phyloP scores from a whole-genome alignment of 1,284 basidiomycete genomes.

The Tylopilus sp. region DNA sequence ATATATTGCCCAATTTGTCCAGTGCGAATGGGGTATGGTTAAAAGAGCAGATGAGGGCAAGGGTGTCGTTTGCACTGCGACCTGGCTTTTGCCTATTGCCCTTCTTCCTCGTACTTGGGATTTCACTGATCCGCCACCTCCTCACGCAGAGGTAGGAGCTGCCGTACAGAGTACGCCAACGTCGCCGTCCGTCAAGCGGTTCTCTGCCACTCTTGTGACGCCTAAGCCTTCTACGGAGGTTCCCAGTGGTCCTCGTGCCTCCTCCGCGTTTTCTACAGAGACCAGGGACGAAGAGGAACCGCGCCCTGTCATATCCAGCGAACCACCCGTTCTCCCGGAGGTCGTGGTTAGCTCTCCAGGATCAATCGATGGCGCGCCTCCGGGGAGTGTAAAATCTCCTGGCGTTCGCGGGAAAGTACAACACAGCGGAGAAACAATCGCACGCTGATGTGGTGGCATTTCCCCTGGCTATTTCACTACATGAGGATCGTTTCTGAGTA shows the following conservation, averaged over 20 bases:
- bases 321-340: constrained; percentile 35
- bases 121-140: constrained; percentile 47
- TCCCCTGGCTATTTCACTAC: not conserved
- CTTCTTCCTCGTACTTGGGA: constrained; percentile 74
- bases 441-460: constrained; percentile 15
- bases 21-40: constrained; percentile 65
- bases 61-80: constrained; percentile 79
- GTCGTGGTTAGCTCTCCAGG: constrained; percentile 35
- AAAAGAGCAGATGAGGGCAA: constrained; percentile 58
- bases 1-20: constrained; percentile 70
- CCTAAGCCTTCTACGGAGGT: constrained; percentile 33
- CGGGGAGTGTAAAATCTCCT: constrained; percentile 14
- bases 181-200: constrained; percentile 24
- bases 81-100: constrained; percentile 77
- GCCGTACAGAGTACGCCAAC: constrained; percentile 22
- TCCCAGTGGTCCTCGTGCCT: constrained; percentile 21
- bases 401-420: constrained; percentile 20
- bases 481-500: not conserved
- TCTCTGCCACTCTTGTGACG: constrained; percentile 27
- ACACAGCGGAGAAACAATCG: constrained; percentile 20
- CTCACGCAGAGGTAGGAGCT: constrained; percentile 13
- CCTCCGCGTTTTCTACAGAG: constrained; percentile 30
- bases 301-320: constrained; percentile 27
- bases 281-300: constrained; percentile 24
- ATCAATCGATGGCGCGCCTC: constrained; percentile 31